These are phyloP conservation scores for Puccinellia tenuiflora DNA, from an alignment of 176 grass and related monocot genomes.

Conservation along the genomic window DNA sequence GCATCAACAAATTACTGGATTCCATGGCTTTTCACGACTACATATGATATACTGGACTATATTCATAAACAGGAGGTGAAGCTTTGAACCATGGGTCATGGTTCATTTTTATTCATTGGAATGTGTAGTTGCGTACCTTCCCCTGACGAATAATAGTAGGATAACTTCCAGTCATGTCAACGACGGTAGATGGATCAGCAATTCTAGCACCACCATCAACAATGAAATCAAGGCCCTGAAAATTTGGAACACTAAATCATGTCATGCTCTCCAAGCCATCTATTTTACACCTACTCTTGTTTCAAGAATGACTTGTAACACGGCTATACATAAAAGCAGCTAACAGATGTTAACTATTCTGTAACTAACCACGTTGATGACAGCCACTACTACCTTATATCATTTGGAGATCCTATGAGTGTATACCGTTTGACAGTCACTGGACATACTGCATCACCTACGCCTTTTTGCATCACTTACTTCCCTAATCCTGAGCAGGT, in stretches of 20 bases:
- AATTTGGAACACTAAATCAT: conserved; percentile 12
- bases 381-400: not conserved
- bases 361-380: not conserved
- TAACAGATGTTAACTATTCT: not conserved
- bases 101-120: not conserved
- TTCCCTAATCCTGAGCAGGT: not conserved
- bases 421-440: not conserved
- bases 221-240: conserved; percentile 94
- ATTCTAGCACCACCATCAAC: conserved; percentile 78
- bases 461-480: not conserved
- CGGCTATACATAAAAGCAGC: not conserved
- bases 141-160: conserved; percentile 83
- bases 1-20: not conserved
- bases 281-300: not conserved
- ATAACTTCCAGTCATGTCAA: conserved; percentile 74
- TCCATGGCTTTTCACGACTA: not conserved
- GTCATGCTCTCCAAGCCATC: not conserved
- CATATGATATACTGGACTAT: not conserved
- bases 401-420: not conserved
- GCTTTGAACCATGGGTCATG: not conserved
- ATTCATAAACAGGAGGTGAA: not conserved
- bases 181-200: conserved; percentile 89
- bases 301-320: not conserved
- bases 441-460: not conserved
- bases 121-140: conserved; percentile 44